Base-by-base conservation (phyloP, 2,329 filamentous ascomycete genomes). In the Hypoxylon sp. region DNA sequence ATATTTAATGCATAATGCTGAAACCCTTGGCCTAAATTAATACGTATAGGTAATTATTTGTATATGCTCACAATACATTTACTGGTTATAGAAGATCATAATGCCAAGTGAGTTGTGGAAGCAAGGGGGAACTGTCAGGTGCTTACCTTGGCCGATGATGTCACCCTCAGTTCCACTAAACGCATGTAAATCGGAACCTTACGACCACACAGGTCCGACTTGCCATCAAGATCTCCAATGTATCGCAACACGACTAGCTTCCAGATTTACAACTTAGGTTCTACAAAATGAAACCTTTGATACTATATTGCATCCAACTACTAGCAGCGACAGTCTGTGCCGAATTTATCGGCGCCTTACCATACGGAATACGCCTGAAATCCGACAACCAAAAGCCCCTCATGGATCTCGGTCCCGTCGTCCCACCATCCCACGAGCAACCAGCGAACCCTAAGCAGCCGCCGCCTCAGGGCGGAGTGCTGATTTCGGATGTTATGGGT, bases 401-500 rank as follows among this genome's bases (percentile, higher is more conserved):
- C 62, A 76, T 80, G 74, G 73, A 78, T 34, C 71, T 70, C 53
- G 71, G 71, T 32, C 68, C 68, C 56, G 70, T 69, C 63, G 58
- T 65, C 58, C 68, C 64, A 58, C 70, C 68, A 45, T 72, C 66
- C 37, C 61, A 53, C 39, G 5, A 47, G 23, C 67, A 67, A 16
- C 69, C 67, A 30, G 23, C 53, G 32, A 54, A 66, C 37, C 32
- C 61, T n/a, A 41, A 63, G 23, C 52, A 34, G 29, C 64, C 68
- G 63, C 76, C 32, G 68, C 77, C 56, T 67, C 81, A 74, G 75
- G 82, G 82, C 51, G 78, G 81, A 29, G 86, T 95, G 30, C 88
- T 93, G 65, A 87, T 98, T 60, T 91, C 91, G 43, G 95, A 98
- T 78, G 90, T 97, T 32, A 89, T 97, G 70, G 91, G 91, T 39